Evolutionary conservation across 257 asterid species (phyloP), one percentile per base, ranked within the genome.

Genomic region (Penstemon barbatus): DNA sequence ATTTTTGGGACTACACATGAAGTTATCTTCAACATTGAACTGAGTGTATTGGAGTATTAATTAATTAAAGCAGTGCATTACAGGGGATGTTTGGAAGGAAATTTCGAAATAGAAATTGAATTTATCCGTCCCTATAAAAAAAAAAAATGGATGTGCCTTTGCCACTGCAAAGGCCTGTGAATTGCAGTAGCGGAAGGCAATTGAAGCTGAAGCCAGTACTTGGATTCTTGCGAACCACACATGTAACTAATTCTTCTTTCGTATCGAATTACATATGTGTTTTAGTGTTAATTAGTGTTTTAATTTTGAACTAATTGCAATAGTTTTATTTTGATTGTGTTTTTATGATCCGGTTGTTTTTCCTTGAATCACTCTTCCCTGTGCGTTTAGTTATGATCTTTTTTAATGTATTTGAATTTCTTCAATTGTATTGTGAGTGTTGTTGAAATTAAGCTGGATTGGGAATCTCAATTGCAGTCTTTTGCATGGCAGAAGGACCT

Each of bases 121-220:
- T 59, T 54, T 15, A 57, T 51, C 37, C 1, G 44, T 68, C 44
- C 10, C 48, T 40, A 64, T 55, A 38, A 39, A 46, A 3, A 12
- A 18, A 68, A 46, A 44, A 15, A 68, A 90, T 93, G 99, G 96
- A 88, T 77, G 75, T 77, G n/a, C 74, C 88, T 51, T 71, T 86
- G 87, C 87, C 87, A 40, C 63, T 81, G 66, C 95, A 72, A 42
- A 84, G 74, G 73, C 83, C 89, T 42, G 60, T 75, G 75, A 68
- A 82, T 33, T 79, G 80, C 75, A 76, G 82, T 73, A 71, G 40
- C 54, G 68, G 75, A 69, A 62, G 77, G 42, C 82, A 72, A 54
- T 50, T 72, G 75, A 84, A 82, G 90, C 83, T 83, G 75, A 84
- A 81, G 74, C 85, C 94, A 53, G 82, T 84, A 74, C 18, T 80